Percentiles rank a stretch among this genome's conserved stretches.
Conservation (phyloP, 257 asterid species). For the Gentiana macrophylla region DNA sequence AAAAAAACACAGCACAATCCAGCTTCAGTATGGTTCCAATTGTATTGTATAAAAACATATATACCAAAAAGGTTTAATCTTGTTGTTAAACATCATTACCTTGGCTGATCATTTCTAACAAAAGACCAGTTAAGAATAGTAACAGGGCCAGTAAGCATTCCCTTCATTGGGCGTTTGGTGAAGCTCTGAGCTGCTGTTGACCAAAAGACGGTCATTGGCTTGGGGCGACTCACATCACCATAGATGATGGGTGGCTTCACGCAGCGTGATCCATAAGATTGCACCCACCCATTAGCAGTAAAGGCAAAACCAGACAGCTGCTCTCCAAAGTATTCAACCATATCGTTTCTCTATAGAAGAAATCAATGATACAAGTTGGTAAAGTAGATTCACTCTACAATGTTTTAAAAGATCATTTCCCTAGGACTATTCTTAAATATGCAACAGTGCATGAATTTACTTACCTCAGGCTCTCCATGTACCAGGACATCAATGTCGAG, state of each 20-base stretch:
- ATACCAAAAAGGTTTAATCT: too few species aligned
- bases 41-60: too few species aligned
- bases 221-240: constrained; percentile 99
- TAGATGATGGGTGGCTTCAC: constrained; percentile 99
- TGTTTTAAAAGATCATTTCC: too few species aligned
- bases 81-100: constrained; percentile 26
- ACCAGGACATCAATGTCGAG: constrained; percentile 97
- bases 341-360: constrained; percentile 73
- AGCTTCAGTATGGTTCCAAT: constrained; percentile 1
- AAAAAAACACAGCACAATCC: background rate
- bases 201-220: constrained; percentile 97
- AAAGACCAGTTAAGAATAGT: constrained; percentile 99
- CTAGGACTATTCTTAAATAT: too few species aligned
- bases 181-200: constrained; percentile 88
- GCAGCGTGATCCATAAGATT: constrained; percentile 94
- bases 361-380: constrained; percentile 7
- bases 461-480: constrained; percentile 99
- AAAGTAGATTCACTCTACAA: background rate
- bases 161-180: constrained; percentile 99
- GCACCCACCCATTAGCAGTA: constrained; percentile 98
- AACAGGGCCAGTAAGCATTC: constrained; percentile 99
- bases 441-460: background rate
- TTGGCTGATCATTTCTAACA: constrained; percentile 92
- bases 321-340: constrained; percentile 99
- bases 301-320: constrained; percentile 95